Conservation (phyloP, 495 filamentous ascomycete species). For the Penicillium herquei region DNA sequence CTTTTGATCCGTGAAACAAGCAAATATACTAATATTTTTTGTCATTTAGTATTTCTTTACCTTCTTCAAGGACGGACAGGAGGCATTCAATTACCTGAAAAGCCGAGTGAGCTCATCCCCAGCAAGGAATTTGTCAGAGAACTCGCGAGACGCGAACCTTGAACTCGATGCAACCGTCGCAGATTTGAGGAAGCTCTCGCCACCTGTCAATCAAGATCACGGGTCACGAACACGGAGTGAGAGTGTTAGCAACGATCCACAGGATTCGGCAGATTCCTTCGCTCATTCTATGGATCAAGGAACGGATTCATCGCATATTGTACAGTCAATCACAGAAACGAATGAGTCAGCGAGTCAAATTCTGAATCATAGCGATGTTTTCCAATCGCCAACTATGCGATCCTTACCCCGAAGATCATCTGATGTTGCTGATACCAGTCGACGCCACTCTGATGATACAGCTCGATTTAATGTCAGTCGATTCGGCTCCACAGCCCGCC, state of each 20-base stretch:
- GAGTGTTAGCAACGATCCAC: constrained; percentile 56
- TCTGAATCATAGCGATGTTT: constrained; percentile 79
- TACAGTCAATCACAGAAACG: constrained; percentile 73
- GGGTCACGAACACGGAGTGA: constrained; percentile 50
- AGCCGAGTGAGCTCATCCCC: constrained; percentile 67
- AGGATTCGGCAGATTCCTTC: constrained; percentile 74
- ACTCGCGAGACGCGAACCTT: constrained; percentile 1
- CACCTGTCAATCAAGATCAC: constrained; percentile 12
- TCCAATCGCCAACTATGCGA: constrained; percentile 77
- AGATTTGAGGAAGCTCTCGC: constrained; percentile 29
- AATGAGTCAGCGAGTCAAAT: constrained; percentile 86
- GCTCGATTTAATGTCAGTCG: constrained; percentile 29
- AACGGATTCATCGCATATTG: constrained; percentile 64
- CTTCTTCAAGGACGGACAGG: constrained; percentile 84
- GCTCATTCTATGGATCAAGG: constrained; percentile 67
- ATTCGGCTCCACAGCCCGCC: constrained; percentile 5
- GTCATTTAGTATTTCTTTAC: constrained; percentile 88
- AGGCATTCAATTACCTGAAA: constrained; percentile 77
- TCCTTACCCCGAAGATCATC: constrained; percentile 34
- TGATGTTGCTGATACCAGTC: constrained; percentile 21
- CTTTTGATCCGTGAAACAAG: too few relatives aligned
- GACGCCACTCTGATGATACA: constrained; percentile 44
- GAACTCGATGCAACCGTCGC: constrained; percentile 17
- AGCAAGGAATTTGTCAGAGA: constrained; percentile 32
- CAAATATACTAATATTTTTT: background rate